Evolutionary conservation across 176 grass and related monocot species (phyloP).

Genomic region (bread wheat (Triticum aestivum)): IWGSC_CS_RefSeq_v2.1 NC_057795.1:600050461-600050960

Average conservation of each 20-base stretch:
- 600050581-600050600: too few species aligned
- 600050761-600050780: too few species aligned
- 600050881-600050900: too few species aligned
- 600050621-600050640: neutral
- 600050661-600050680: neutral
- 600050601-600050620: neutral
- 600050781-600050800: neutral
- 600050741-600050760: neutral
- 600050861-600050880: too few species aligned
- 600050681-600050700: neutral
- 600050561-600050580: too few species aligned
- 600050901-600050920: neutral
- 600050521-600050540: neutral
- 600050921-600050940: neutral
- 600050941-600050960: neutral
- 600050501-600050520: neutral
- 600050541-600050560: too few species aligned
- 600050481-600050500: slow-evolving; percentile 35
- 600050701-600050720: neutral
- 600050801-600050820: neutral
- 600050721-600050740: slow-evolving; percentile 35
- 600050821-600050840: too few species aligned
- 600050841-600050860: too few species aligned
- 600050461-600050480: neutral
- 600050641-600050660: neutral